phyloP scores from a whole-genome alignment of 768 basidiomycete genomes.

The Hypsizygus marmoreus region DNA sequence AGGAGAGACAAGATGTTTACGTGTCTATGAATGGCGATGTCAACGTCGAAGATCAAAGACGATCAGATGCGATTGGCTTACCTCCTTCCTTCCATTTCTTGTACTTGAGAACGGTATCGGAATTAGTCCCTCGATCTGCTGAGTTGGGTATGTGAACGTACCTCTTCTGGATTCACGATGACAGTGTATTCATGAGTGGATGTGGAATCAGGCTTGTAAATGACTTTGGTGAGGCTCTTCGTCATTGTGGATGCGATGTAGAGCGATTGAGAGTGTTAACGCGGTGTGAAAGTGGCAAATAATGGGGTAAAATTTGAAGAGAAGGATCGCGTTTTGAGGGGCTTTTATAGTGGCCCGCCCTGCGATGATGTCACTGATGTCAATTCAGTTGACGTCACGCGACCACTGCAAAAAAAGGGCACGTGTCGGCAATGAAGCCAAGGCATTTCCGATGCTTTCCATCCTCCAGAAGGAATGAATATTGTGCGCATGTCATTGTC shows the following conservation, averaged over 20 bases:
- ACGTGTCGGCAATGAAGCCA: no score
- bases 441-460: no score
- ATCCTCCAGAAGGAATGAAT: no score
- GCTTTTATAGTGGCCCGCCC: conserved; percentile 21
- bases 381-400: conserved; percentile 30
- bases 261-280: conserved; percentile 16
- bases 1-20: conserved; percentile 43
- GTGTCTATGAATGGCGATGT: conserved; percentile 50
- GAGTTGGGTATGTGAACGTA: conserved; percentile 31
- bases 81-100: conserved; percentile 83
- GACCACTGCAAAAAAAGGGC: conserved; percentile 19
- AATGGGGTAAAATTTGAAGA: conserved; percentile 5
- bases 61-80: conserved; percentile 33
- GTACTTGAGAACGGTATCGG: conserved; percentile 43
- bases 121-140: conserved; percentile 12
- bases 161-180: conserved; percentile 68
- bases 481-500: no score
- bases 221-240: conserved; percentile 61
- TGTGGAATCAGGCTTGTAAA: conserved; percentile 78
- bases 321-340: not conserved
- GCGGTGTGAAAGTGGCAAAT: conserved; percentile 12
- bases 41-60: conserved; percentile 17
- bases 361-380: conserved; percentile 22
- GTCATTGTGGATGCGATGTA: conserved; percentile 34
- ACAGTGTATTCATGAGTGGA: conserved; percentile 73